These are phyloP conservation scores for Leptomonas seymouri DNA, from an alignment of 208 protist species.

Conservation along the genomic window DNA sequence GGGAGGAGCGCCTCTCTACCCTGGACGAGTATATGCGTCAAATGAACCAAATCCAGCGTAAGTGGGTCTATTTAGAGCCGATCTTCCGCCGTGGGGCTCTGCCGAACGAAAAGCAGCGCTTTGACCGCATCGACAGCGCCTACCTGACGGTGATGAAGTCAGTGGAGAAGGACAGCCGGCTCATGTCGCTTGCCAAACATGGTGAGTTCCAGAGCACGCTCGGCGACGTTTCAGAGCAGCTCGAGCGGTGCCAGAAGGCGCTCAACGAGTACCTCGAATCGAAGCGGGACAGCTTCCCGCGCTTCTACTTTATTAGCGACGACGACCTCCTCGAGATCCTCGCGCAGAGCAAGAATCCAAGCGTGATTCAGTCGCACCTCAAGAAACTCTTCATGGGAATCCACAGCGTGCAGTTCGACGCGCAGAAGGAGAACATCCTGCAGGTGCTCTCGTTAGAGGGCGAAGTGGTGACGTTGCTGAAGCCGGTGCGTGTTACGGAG, in stretches of 20 bases:
- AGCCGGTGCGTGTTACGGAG: constrained; percentile 92
- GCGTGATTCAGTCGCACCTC: constrained; percentile 97
- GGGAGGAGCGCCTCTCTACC: constrained; percentile 91
- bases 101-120: constrained; percentile 96
- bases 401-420: constrained; percentile 94
- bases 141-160: constrained; percentile 94
- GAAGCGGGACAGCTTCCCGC: constrained; percentile 96
- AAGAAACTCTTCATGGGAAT: constrained; percentile 99
- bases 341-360: constrained; percentile 94
- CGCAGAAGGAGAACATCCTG: constrained; percentile 86
- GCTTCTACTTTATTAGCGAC: constrained; percentile 99
- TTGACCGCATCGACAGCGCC: constrained; percentile 94
- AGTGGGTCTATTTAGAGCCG: constrained; percentile 99
- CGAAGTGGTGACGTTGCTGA: constrained; percentile 93
- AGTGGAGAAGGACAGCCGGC: constrained; percentile 79
- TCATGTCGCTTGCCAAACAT: constrained; percentile 87
- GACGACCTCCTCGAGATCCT: constrained; percentile 99
- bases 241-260: constrained; percentile 97
- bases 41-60: constrained; percentile 98
- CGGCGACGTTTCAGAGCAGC: constrained; percentile 92
- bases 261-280: constrained; percentile 98
- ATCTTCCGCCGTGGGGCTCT: constrained; percentile 98
- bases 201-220: constrained; percentile 85
- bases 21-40: constrained; percentile 93
- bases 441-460: constrained; percentile 93